These are phyloP conservation scores for Arachnopeziza araneosa DNA, from an alignment of 2,329 filamentous ascomycete genomes.

Conservation along the genomic window DNA sequence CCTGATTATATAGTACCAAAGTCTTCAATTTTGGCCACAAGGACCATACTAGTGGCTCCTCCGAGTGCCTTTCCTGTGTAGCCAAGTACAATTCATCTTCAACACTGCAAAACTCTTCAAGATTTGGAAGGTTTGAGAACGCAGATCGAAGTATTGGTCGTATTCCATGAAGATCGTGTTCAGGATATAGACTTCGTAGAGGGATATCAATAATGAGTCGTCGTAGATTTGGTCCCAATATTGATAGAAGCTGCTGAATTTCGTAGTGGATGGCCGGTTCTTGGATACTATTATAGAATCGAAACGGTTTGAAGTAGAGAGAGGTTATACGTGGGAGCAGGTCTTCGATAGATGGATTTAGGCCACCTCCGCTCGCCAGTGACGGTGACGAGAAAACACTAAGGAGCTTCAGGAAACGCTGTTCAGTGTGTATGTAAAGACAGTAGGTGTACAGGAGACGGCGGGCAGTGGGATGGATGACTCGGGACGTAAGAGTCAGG, in stretches of 20 bases:
- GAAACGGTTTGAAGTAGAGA: neutral
- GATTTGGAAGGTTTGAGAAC: conserved; percentile 36
- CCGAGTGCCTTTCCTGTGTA: conserved; percentile 14
- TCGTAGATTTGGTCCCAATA: conserved; percentile 36
- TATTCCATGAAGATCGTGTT: conserved; percentile 37
- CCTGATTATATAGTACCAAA: conserved; percentile 39
- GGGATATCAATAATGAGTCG: conserved; percentile 45
- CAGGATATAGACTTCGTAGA: conserved; percentile 38
- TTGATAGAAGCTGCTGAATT: conserved; percentile 39
- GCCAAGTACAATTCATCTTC: conserved; percentile 41
- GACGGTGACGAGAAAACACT: neutral
- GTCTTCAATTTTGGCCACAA: conserved; percentile 38
- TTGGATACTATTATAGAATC: neutral
- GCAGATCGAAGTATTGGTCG: conserved; percentile 38
- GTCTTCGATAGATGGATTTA: neutral
- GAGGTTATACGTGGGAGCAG: neutral
- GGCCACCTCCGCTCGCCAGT: neutral
- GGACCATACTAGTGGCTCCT: conserved; percentile 36
- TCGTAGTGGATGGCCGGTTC: conserved; percentile 13
- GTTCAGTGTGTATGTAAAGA: conserved; percentile 39
- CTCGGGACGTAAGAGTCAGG: conserved; percentile 39
- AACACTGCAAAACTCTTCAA: conserved; percentile 45
- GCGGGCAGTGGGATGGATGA: conserved; percentile 37
- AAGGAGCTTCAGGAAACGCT: conserved; percentile 35
- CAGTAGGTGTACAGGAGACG: conserved; percentile 41